Percentiles rank a stretch among this genome's conserved stretches.
phyloP scores from a whole-genome alignment of 2,329 filamentous ascomycete genomes.

The Penicillium sp. region DNA sequence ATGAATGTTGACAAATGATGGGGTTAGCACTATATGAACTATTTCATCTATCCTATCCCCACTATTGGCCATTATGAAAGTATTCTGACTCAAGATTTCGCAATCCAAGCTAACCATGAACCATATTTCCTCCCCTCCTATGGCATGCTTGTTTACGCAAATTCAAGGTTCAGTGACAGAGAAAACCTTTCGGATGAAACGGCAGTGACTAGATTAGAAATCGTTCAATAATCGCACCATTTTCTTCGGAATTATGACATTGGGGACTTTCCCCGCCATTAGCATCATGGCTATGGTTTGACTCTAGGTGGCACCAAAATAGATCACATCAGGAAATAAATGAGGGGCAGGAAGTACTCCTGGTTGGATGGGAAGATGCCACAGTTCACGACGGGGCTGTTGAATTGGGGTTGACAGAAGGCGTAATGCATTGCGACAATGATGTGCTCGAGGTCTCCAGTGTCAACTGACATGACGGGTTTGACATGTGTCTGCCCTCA shows the following conservation, averaged over 20 bases:
- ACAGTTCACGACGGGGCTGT: background rate
- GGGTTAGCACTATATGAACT: background rate
- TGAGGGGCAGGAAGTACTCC: constrained; percentile 10
- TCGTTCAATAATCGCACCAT: constrained; percentile 18
- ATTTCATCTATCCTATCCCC: background rate
- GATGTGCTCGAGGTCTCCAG: constrained; percentile 27
- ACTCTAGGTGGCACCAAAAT: background rate
- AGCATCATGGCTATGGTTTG: background rate
- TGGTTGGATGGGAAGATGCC: background rate
- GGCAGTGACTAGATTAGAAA: constrained; percentile 11
- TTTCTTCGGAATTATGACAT: constrained; percentile 26
- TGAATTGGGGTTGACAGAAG: constrained; percentile 12
- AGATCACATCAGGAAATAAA: background rate
- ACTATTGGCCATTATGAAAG: background rate
- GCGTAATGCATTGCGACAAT: constrained; percentile 30
- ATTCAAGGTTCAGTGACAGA: background rate
- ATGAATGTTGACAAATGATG: background rate
- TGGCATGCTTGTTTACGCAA: too few relatives aligned
- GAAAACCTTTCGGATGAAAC: constrained; percentile 1
- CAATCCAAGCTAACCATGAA: background rate
- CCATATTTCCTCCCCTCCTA: background rate
- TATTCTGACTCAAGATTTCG: constrained; percentile 12
- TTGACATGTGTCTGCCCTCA: background rate
- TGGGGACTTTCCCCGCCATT: background rate
- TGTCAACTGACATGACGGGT: background rate